Base-by-base conservation (phyloP, 805 yeast genomes). In the Lipomyces lipofer region DNA sequence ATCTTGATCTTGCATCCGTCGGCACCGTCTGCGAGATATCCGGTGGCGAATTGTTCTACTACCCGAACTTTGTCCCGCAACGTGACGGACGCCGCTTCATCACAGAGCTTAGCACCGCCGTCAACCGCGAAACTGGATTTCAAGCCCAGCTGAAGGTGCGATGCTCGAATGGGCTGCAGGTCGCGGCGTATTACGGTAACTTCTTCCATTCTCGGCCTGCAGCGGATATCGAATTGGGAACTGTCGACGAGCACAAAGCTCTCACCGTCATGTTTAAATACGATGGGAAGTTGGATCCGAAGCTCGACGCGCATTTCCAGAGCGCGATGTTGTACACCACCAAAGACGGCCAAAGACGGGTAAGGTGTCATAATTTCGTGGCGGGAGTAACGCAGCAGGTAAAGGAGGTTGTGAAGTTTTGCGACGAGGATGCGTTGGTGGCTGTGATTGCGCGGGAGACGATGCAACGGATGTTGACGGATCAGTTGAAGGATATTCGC, bases 281-380 rank as follows among this genome's bases (percentile, higher is more conserved):
- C 65, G 97, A 90, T 66, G 89, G 89, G 2, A 82, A 81, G 56
- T 73, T 89, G 30, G 80, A 83, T 54, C 75, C 86, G 1, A 81
- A 81, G 56, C 76, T 78, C 35, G 97, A 90, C 68, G 86, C 88
- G 21, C 94, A 89, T 68, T 88, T 92, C 74, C 99, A 94, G 71
- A 86, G 88, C 1, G 97, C 98, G 0, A 63, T 94, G 25, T 73
- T 94, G 51, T 92, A 90, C 68, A 91, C 97, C 0, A 86, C 89
- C 44, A 66, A 76, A 1, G 76, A 77, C 45, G 99, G 99, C 21
- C 71, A 76, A 7, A 75, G 97, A 61, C 85, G 88, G 63, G 92
- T 94, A 13, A 78, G 99, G 58, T 90, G 90, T n/a, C 79, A 87
- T 46, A 94, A 94, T 66, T 74, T 83, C 52, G 85, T 86, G n/a